phyloP scores from a whole-genome alignment of 345 rosid species.

The Syzygium aromaticum region DNA sequence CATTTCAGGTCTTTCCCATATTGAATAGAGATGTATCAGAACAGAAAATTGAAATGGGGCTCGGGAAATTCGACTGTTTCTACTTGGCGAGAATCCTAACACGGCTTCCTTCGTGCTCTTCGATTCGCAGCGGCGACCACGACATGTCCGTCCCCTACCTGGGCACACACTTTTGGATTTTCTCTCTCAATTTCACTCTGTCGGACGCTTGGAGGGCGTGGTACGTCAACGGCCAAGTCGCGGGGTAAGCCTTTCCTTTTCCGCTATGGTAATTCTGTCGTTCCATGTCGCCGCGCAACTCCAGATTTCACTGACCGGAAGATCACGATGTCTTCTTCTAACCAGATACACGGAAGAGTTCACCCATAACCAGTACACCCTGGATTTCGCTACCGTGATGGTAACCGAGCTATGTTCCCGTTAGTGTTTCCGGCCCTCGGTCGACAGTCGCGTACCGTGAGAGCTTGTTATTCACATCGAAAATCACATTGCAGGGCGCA shows the following conservation, averaged over 20 bases:
- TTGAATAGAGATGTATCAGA: not conserved
- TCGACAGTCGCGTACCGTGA: too few relatives aligned
- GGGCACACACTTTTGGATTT: constrained; percentile 17
- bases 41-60: not conserved
- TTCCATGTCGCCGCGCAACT: not conserved
- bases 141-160: constrained; percentile 16
- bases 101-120: not conserved
- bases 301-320: not conserved
- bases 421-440: not conserved
- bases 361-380: not conserved
- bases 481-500: constrained; percentile 8
- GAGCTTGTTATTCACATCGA: not conserved
- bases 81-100: not conserved
- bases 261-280: too few relatives aligned
- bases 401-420: not conserved
- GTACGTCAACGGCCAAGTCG: constrained; percentile 21
- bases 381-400: constrained; percentile 12
- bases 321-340: not conserved
- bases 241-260: constrained; percentile 7
- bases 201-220: constrained; percentile 13
- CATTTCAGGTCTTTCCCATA: not conserved
- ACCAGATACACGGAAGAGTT: constrained; percentile 18
- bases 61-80: not conserved
- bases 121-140: constrained; percentile 15
- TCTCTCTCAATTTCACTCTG: constrained; percentile 5